Conservation (phyloP, 1,284 basidiomycete genomes). For the Ganoderma lingzhi region DNA sequence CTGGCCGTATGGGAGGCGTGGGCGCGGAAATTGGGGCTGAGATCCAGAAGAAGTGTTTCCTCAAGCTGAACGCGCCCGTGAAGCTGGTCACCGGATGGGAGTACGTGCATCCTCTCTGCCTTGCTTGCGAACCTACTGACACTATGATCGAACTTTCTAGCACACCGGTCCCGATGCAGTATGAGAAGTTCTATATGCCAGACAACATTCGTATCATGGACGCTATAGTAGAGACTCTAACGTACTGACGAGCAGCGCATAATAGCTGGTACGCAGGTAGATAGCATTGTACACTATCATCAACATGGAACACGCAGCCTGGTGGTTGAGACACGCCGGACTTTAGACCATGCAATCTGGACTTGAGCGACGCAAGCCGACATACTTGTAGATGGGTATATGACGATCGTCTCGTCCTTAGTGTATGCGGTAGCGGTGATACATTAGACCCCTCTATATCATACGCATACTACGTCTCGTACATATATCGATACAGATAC, state of each 20-base stretch:
- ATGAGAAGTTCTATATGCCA: conserved; percentile 92
- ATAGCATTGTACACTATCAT: conserved; percentile 23
- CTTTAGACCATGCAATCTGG: background rate
- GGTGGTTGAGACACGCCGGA: background rate
- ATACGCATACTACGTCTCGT: background rate
- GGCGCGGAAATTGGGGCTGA: conserved; percentile 90
- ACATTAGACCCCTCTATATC: background rate
- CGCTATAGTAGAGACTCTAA: conserved; percentile 83
- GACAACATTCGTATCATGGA: conserved; percentile 87
- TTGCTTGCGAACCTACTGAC: conserved; percentile 29
- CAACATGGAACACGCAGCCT: background rate
- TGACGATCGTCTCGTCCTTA: background rate
- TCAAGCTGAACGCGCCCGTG: conserved; percentile 89
- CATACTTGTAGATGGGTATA: background rate
- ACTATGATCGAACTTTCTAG: conserved; percentile 47
- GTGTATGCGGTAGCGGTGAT: background rate
- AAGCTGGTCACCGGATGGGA: conserved; percentile 91
- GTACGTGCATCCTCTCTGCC: conserved; percentile 58
- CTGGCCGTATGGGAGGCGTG: conserved; percentile 85
- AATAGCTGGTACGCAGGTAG: background rate
- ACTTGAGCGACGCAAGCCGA: background rate
- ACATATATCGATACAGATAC: conserved; percentile 16
- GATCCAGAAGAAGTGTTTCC: conserved; percentile 86
- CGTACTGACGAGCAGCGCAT: conserved; percentile 57
- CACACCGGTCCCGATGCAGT: conserved; percentile 82